Evolutionary conservation across 1,284 basidiomycete genomes (phyloP).

Genomic region (Puccinia coronata): DNA sequence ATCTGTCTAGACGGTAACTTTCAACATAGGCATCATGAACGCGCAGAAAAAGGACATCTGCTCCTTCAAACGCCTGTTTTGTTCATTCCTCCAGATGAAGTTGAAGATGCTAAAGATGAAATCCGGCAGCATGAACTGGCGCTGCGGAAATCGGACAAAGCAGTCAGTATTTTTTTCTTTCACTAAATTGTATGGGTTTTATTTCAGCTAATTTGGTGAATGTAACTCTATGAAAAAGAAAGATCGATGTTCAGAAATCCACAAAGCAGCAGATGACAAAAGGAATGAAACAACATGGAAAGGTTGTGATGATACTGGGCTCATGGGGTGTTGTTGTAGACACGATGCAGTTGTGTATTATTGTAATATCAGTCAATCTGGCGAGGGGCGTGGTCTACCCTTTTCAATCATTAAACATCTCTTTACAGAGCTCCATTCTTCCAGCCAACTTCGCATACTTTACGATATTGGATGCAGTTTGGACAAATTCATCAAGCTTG

Average conservation of each 20-base stretch:
- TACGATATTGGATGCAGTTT: slow-evolving; percentile 27
- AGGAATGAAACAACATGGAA: slow-evolving; percentile 6
- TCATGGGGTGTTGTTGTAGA: slow-evolving; percentile 7
- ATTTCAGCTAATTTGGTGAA: not conserved
- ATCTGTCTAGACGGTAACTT: slow-evolving; percentile 20
- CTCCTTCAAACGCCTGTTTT: not conserved
- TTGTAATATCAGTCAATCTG: not conserved
- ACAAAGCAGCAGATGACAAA: slow-evolving; percentile 20
- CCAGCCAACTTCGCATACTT: not conserved
- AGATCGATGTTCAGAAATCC: not conserved
- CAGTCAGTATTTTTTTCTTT: not conserved
- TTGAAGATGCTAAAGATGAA: not conserved
- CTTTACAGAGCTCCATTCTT: not conserved
- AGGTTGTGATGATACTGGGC: slow-evolving; percentile 20
- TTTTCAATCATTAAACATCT: not conserved
- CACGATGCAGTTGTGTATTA: not conserved
- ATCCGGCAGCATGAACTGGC: not conserved
- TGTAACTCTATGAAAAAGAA: not conserved
- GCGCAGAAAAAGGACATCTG: not conserved
- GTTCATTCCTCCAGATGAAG: not conserved
- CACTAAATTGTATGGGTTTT: not conserved
- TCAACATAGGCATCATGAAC: slow-evolving; percentile 17
- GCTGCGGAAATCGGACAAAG: not conserved
- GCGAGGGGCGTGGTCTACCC: not conserved
- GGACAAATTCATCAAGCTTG: slow-evolving; percentile 1